Base-by-base conservation (phyloP, 345 rosid genomes). In the Pseudoturritis turrita region DNA sequence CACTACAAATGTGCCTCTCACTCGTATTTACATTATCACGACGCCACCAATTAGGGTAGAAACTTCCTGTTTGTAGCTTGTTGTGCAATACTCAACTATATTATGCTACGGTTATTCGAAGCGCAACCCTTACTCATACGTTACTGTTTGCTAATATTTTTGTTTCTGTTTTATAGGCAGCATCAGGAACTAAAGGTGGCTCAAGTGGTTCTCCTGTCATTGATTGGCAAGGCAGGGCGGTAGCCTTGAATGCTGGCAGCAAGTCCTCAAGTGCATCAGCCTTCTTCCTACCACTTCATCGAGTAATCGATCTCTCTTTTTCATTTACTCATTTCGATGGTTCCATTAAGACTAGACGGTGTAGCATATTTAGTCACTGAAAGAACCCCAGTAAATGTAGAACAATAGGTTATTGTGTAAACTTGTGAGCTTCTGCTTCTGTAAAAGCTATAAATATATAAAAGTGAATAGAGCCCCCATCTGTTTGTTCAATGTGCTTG, bases 131-230 rank as follows among this genome's bases (percentile, higher is more conserved):
- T 51, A 33, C 36, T 19, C 50, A 67, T 33, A 45, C 14, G 68
- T 22, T 49, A 33, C 12, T 29, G 64, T 52, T 21, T 68, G 51
- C 37, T 44, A 68, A 68, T 25, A 44, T 26, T 18, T 39, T 68
- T 12, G 14, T 23, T 37, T 33, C n/a, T 69, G 22, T 76, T 26
- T 77, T 75, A 45, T 77, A 91, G 99, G 99, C 99, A 65, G 99
- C 96, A 60, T 91, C 96, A 8, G 99, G 99, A 65, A 91, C 97
- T 19, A 91, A 88, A 79, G 93, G 96, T 75, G 99, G 99, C 56
- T 95, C 99, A 71, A 95, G 99, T 82, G 99, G 99, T 72, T 95
- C 99, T 71, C 97, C 97, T 3, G 96, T 91, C 73, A 88, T 95
- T 78, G 93, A 95, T 82, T 84, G 91, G 83, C 91, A 87, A 85